These are phyloP conservation scores for Backusella westeae DNA, from an alignment of 192 early-diverging fungal species.

Conservation along the genomic window DNA sequence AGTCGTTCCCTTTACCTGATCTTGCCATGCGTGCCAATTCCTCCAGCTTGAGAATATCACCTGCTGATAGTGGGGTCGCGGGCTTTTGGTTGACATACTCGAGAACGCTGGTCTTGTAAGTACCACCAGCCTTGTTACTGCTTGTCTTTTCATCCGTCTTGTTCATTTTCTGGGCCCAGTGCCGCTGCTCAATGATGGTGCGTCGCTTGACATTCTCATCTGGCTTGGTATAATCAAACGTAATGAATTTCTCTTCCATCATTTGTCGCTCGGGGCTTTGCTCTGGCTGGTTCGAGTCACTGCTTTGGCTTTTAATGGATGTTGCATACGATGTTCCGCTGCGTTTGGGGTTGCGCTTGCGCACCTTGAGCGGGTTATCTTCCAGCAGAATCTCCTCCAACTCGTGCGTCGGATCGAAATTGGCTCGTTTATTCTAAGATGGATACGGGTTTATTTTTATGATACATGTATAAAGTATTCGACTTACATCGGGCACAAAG, in stretches of 20 bases:
- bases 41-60: constrained; percentile 36
- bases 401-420: constrained; percentile 97
- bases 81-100: constrained; percentile 4
- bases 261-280: constrained; percentile 56
- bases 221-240: constrained; percentile 72
- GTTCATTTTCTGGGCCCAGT: constrained; percentile 29
- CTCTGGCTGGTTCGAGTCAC: constrained; percentile 5
- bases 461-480: not conserved
- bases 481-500: constrained; percentile 81
- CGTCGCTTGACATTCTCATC: constrained; percentile 22
- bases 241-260: constrained; percentile 79
- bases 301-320: constrained; percentile 32
- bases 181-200: constrained; percentile 11
- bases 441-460: not conserved
- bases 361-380: constrained; percentile 89
- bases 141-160: constrained; percentile 11
- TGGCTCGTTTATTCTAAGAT: constrained; percentile 73
- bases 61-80: not conserved
- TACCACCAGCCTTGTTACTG: not conserved
- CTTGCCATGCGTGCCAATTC: constrained; percentile 32
- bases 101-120: not conserved
- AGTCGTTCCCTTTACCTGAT: constrained; percentile 2
- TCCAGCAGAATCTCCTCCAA: constrained; percentile 95
- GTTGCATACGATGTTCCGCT: constrained; percentile 16
- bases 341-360: constrained; percentile 53